Evolutionary conservation across 352 stramenopile genomes (phyloP).

Genomic region (Phytophthora syringae): DNA sequence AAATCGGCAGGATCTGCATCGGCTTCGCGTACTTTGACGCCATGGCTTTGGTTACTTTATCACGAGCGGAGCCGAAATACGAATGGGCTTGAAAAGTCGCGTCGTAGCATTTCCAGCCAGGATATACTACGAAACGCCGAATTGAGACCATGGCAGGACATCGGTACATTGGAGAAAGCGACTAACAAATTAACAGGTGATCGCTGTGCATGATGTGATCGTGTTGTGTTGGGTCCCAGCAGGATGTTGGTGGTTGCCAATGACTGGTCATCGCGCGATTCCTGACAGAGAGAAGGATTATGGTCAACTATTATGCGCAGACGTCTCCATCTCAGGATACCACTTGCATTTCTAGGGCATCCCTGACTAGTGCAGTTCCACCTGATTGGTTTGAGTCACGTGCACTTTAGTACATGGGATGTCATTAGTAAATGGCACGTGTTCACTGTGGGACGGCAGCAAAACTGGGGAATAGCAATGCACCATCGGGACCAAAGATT

Average conservation of each 20-base stretch:
- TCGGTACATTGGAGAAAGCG: no score
- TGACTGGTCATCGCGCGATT: no score
- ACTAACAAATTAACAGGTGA: no score
- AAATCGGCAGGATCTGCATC: constrained; percentile 80
- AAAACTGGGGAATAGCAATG: constrained; percentile 42
- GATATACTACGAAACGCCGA: no score
- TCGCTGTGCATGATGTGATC: no score
- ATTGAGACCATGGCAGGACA: no score
- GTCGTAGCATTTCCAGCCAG: not conserved
- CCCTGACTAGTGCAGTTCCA: constrained; percentile 9
- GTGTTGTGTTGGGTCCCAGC: no score
- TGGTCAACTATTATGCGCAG: no score
- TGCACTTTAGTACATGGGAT: constrained; percentile 29
- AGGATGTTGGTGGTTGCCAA: no score
- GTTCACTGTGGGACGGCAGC: constrained; percentile 29
- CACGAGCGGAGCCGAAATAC: not conserved
- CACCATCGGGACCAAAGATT: constrained; percentile 29
- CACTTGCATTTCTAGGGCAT: constrained; percentile 13
- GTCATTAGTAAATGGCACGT: constrained; percentile 40
- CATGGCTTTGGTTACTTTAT: constrained; percentile 39
- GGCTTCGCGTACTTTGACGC: constrained; percentile 87
- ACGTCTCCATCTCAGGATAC: no score
- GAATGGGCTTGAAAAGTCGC: constrained; percentile 23
- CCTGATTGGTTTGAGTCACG: constrained; percentile 36
- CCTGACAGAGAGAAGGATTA: no score